Base-by-base conservation (phyloP, 768 basidiomycete genomes). In the Kwoniella botswanensis region DNA sequence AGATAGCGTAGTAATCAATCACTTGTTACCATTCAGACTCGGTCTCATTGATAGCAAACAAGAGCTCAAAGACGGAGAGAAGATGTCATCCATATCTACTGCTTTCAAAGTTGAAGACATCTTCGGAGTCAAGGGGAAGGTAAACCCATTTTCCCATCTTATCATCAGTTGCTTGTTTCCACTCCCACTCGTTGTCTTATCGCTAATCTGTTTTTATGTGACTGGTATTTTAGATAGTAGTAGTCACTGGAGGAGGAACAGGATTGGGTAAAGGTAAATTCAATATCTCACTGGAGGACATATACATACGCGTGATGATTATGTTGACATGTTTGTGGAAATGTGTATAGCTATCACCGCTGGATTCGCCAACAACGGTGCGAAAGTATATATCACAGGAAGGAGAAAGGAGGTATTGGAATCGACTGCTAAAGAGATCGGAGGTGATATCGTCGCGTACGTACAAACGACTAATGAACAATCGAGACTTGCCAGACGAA, bases 221-320 rank as follows among this genome's bases (percentile, higher is more conserved):
- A 56, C 24, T n/a, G 46, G n/a, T 35, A 52, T 53, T 7, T 0
- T 54, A 73, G 68, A 70, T 76, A n/a, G 74, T 74, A 7, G 73
- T 82, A 13, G 73, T 82, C 44, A 82, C 81, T 0, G 81, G 81
- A 53, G 81, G 79, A 12, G 79, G 77, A 21, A 76, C 76, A 0
- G 78, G 77, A 87, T 86, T 75, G 86, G 86, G 72, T 17, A 76
- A 73, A 55, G 72, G 68, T 72, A 18, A 59, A 62, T 53, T 2
- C 24, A 41, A 5, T 15, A 18, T 55, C 41, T 44, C 29, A n/a
- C 46, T 46, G 7, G 6, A 35, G 35, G 35, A 6, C 61, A 58
- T 42, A 58, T 21, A 52, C 63, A 50, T 68, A 29, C 26, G 9
- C 15, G 64, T 56, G 24, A 55, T 18, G 15, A 1, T 26, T 17